Conservation (phyloP, 2,329 filamentous ascomycete genomes). For the Thielaviopsis ethacetica region DNA sequence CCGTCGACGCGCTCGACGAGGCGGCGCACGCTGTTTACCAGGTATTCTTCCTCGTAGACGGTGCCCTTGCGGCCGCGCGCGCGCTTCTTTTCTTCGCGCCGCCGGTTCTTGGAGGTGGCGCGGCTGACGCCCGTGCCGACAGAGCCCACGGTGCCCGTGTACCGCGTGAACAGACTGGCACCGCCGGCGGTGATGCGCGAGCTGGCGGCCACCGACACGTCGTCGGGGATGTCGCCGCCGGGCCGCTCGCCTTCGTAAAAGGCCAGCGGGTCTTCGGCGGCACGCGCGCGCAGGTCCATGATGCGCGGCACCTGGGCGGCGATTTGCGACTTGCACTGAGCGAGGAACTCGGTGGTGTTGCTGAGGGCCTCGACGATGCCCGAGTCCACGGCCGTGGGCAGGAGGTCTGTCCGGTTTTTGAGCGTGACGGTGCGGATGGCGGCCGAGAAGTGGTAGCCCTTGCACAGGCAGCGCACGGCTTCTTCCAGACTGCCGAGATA, state of each 20-base stretch:
- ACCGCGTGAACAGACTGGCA: constrained; percentile 83
- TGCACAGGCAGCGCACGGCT: constrained; percentile 67
- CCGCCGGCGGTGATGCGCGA: constrained; percentile 60
- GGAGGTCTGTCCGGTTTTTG: constrained; percentile 41
- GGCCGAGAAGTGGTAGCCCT: constrained; percentile 72
- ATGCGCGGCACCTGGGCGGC: constrained; percentile 74
- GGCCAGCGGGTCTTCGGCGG: constrained; percentile 66
- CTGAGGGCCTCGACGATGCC: constrained; percentile 69
- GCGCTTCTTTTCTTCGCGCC: constrained; percentile 85
- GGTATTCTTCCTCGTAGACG: constrained; percentile 95
- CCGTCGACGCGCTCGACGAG: constrained; percentile 69
- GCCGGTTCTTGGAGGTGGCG: constrained; percentile 73
- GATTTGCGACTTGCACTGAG: constrained; percentile 80
- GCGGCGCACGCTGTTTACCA: constrained; percentile 72
- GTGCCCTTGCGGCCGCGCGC: constrained; percentile 90
- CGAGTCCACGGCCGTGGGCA: constrained; percentile 54
- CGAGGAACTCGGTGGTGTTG: constrained; percentile 74
- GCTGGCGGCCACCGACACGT: constrained; percentile 71
- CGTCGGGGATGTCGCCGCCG: constrained; percentile 66
- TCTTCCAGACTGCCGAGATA: constrained; percentile 57
- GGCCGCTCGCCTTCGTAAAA: constrained; percentile 70
- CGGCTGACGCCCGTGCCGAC: constrained; percentile 57
- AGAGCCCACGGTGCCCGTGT: constrained; percentile 62
- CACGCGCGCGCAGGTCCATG: constrained; percentile 63
- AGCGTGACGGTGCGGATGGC: constrained; percentile 64